Base-by-base conservation (phyloP, 495 filamentous ascomycete species). In the Tetracladium setigerum region DNA sequence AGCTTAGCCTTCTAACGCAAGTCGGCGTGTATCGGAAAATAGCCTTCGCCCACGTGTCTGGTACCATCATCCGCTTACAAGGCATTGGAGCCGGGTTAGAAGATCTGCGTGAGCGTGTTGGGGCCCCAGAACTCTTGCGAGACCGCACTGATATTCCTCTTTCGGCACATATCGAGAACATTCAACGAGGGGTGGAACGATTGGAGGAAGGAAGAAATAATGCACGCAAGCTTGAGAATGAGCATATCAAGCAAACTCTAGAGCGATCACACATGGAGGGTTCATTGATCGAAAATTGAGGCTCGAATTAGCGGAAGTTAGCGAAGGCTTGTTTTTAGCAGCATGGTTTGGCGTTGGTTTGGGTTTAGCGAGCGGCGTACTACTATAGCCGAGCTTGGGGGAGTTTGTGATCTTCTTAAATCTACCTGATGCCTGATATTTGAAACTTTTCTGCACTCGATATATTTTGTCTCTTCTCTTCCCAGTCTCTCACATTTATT, bases 151-250 rank as follows among this genome's bases (percentile, higher is more conserved):
- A 69, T n/a, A 66, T 85, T 27, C 82, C 84, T 43, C 59, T 89
- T 6, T 71, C 68, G 32, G 75, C 84, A 49, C 82, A 88, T 58
- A 75, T 87, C 39, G 79, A 85, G 52, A 80, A 73, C 50, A 84
- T 89, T 37, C 69, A 82, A 43, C 62, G 71, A 14, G 82, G 81
- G 0, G 72, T 86, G 3, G 78, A 87, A 55, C 69, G 83, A 52
- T 56, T 89, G 35, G 78, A 84, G 51, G 49, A 57, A 35, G 75
- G 74, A 44, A 67, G 82, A 43, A 66, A 66, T 24, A 70, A 73
- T 44, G 73, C 74, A 8, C 67, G 74, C 42, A 72, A 66, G n/a
- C 47, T 76, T 15, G 80, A 84, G 69, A 66, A 74, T 42, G 76
- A 84, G 44, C 61, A 70, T 42, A 62, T 79, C 27, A 59, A 64